Evolutionary conservation across 1,284 basidiomycete genomes (phyloP).

Genomic region (Trichosporon inkin): DNA sequence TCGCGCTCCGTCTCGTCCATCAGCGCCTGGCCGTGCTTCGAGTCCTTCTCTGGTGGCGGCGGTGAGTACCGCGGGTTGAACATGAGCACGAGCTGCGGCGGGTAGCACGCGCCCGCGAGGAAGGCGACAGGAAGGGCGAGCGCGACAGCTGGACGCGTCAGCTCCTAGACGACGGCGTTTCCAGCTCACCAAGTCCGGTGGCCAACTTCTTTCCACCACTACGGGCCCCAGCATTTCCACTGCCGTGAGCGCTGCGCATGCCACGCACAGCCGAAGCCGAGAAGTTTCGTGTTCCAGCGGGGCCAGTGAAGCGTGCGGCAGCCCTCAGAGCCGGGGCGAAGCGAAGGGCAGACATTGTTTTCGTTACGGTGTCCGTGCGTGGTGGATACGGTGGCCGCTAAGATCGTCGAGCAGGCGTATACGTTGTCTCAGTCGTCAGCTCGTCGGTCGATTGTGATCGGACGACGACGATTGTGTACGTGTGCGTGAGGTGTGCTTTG

Average conservation of each 20-base stretch:
- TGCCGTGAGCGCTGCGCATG: not conserved
- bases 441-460: too few species aligned
- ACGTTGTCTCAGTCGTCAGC: too few species aligned
- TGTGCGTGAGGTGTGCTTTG: not conserved
- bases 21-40: constrained; percentile 61
- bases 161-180: not conserved
- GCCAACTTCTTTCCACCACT: not conserved
- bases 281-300: not conserved
- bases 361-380: not conserved
- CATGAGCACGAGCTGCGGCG: constrained; percentile 60
- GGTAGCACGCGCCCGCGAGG: constrained; percentile 60
- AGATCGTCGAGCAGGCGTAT: not conserved
- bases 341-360: not conserved
- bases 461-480: not conserved
- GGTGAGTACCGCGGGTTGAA: constrained; percentile 69
- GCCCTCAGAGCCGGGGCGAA: not conserved
- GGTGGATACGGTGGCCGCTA: not conserved
- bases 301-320: not conserved
- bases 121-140: constrained; percentile 43
- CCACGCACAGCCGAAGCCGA: not conserved
- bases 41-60: constrained; percentile 60
- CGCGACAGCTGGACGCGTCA: constrained; percentile 28
- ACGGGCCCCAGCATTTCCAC: not conserved
- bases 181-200: not conserved
- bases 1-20: constrained; percentile 62